Conservation (phyloP, 2,329 filamentous ascomycete species). For the Biscogniauxia mediterranea region DNA sequence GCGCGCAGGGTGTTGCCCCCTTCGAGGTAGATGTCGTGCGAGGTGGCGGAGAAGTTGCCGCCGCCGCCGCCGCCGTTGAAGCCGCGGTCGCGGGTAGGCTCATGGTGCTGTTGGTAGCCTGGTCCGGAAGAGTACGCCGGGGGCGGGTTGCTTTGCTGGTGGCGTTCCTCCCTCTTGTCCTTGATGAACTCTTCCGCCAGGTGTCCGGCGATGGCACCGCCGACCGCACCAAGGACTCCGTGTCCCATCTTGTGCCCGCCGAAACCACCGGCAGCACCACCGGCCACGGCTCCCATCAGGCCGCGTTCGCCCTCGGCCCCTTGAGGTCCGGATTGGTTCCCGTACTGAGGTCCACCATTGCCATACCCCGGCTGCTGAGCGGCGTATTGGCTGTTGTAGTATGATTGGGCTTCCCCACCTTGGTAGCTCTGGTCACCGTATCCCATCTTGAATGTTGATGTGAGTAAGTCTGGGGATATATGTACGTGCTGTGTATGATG, state of each 20-base stretch:
- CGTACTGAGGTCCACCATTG: not conserved
- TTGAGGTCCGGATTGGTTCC: not conserved
- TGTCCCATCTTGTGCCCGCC: conserved; percentile 41
- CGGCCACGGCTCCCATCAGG: conserved; percentile 39
- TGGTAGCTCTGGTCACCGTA: not conserved
- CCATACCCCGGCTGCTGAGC: too few species aligned
- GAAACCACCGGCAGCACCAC: conserved; percentile 40
- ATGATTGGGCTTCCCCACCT: not conserved
- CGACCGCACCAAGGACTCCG: conserved; percentile 39
- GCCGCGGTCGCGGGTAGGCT: conserved; percentile 10
- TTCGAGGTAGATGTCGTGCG: conserved; percentile 36
- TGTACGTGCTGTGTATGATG: not conserved
- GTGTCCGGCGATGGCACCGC: conserved; percentile 41
- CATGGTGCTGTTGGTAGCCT: conserved; percentile 13
- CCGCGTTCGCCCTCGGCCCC: conserved; percentile 39
- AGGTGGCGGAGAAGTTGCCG: conserved; percentile 37
- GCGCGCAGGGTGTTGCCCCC: conserved; percentile 36
- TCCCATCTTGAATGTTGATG: not conserved
- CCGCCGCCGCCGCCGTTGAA: conserved; percentile 26
- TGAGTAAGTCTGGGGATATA: not conserved
- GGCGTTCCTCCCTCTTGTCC: conserved; percentile 34
- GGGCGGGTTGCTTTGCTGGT: conserved; percentile 18
- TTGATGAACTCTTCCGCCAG: conserved; percentile 41
- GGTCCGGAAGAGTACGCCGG: conserved; percentile 8
- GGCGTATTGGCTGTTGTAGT: not conserved